Evolutionary conservation across 352 stramenopile genomes (phyloP).

Genomic region (Phytopythium vexans): DNA sequence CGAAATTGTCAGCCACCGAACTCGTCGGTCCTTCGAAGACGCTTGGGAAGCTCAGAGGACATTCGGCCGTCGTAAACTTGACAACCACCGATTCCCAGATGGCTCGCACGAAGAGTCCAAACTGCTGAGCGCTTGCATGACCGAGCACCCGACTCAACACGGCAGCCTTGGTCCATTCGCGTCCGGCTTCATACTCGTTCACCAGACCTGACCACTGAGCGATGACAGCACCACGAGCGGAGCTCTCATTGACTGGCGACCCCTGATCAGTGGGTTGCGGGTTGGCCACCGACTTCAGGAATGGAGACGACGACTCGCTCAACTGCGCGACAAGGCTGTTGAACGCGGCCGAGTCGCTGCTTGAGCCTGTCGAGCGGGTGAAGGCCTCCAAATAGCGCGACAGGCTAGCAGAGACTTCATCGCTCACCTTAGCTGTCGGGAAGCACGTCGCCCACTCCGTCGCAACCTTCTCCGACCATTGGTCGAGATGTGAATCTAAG

Average conservation of each 20-base stretch:
- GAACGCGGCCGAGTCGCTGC: slow-evolving; percentile 9
- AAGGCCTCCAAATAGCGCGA: slow-evolving; percentile 12
- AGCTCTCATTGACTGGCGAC: no score
- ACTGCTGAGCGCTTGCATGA: slow-evolving; percentile 15
- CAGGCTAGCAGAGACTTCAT: slow-evolving; percentile 2
- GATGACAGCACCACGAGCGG: slow-evolving; percentile 15
- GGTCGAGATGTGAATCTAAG: background rate
- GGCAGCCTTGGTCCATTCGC: slow-evolving; percentile 37
- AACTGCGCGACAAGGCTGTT: slow-evolving; percentile 21
- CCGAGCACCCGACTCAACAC: slow-evolving; percentile 33
- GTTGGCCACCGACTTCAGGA: slow-evolving; percentile 27
- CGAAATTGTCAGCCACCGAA: slow-evolving; percentile 25
- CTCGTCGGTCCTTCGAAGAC: slow-evolving; percentile 24
- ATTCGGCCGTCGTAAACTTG: slow-evolving; percentile 10
- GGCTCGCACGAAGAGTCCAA: slow-evolving; percentile 57
- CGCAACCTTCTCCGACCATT: slow-evolving; percentile 18
- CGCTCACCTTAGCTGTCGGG: background rate
- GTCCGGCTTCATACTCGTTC: slow-evolving; percentile 15
- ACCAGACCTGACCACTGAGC: slow-evolving; percentile 23
- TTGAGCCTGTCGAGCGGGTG: slow-evolving; percentile 2
- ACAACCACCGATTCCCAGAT: slow-evolving; percentile 27
- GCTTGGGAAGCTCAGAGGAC: slow-evolving; percentile 2
- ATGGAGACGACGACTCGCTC: slow-evolving; percentile 23
- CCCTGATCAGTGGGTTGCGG: no score
- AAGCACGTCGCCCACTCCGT: slow-evolving; percentile 19